Conservation (phyloP, 2,329 filamentous ascomycete species). For the Pseudogymnoascus sp. region DNA sequence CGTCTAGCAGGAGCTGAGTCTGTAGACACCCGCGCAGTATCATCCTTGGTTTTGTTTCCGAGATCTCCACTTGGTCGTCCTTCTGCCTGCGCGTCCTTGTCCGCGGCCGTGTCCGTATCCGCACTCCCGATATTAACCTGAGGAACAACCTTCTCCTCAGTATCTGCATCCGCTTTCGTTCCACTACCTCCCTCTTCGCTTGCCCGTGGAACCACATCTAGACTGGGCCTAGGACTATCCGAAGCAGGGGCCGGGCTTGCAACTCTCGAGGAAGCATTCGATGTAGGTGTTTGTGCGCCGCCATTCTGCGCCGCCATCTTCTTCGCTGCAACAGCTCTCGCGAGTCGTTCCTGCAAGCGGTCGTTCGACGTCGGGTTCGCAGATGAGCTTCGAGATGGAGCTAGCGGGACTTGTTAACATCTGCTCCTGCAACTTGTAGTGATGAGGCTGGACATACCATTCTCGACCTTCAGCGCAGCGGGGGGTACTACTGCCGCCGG, state of each 20-base stretch:
- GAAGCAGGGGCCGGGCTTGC: constrained; percentile 45
- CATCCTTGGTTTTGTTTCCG: not conserved
- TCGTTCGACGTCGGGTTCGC: constrained; percentile 63
- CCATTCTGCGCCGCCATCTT: constrained; percentile 42
- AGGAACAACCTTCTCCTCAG: constrained; percentile 13
- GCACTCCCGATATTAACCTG: not conserved
- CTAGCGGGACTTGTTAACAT: constrained; percentile 27
- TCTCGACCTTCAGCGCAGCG: constrained; percentile 29
- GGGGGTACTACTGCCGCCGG: constrained; percentile 33
- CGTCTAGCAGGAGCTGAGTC: not conserved
- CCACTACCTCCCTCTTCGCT: constrained; percentile 14
- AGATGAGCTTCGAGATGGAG: constrained; percentile 57
- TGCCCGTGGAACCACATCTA: constrained; percentile 33
- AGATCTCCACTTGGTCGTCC: constrained; percentile 1
- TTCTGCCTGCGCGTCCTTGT: not conserved
- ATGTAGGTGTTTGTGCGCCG: constrained; percentile 39
- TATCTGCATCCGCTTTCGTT: constrained; percentile 17
- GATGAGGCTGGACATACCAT: constrained; percentile 28
- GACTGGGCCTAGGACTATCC: constrained; percentile 39
- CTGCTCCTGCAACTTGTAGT: constrained; percentile 11
- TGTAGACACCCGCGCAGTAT: not conserved
- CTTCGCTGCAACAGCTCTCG: constrained; percentile 76
- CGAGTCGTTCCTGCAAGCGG: constrained; percentile 80
- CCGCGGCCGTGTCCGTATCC: not conserved
- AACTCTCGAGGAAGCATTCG: constrained; percentile 43